These are phyloP conservation scores for Ogataea ramenticola DNA, from an alignment of 805 yeast species.

Conservation along the genomic window DNA sequence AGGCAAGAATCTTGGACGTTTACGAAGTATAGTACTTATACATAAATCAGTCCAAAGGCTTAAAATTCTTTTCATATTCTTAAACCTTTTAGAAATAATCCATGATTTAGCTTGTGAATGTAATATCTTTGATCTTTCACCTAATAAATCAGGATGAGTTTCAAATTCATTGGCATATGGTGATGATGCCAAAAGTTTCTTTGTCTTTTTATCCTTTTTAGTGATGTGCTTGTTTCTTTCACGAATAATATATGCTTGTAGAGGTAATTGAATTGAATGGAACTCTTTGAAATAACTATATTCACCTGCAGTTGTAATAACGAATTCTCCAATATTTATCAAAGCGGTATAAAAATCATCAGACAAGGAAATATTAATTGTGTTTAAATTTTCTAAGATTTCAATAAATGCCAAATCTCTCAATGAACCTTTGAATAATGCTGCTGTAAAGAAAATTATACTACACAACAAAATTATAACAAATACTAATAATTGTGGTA, in stretches of 20 bases:
- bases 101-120: constrained; percentile 6
- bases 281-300: constrained; percentile 60
- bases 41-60: constrained; percentile 3
- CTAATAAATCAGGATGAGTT: constrained; percentile 21
- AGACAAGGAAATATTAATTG: constrained; percentile 32
- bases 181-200: constrained; percentile 11
- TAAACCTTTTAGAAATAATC: constrained; percentile 11
- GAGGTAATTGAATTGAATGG: constrained; percentile 39
- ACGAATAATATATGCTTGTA: constrained; percentile 48
- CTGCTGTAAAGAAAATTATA: constrained; percentile 49
- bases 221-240: constrained; percentile 1
- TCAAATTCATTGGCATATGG: constrained; percentile 21
- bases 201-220: background rate
- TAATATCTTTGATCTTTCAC: constrained; percentile 3
- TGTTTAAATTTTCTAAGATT: constrained; percentile 25
- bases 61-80: constrained; percentile 4
- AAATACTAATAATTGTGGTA: constrained; percentile 59
- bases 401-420: constrained; percentile 26
- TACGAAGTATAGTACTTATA: constrained; percentile 6
- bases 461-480: constrained; percentile 44
- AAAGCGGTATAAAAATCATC: constrained; percentile 66
- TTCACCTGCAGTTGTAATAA: constrained; percentile 60
- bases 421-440: constrained; percentile 44
- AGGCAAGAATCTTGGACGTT: constrained; percentile 15
- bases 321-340: constrained; percentile 51